phyloP scores from a whole-genome alignment of 2,329 filamentous ascomycete genomes.

The Colletotrichum truncatum region DNA sequence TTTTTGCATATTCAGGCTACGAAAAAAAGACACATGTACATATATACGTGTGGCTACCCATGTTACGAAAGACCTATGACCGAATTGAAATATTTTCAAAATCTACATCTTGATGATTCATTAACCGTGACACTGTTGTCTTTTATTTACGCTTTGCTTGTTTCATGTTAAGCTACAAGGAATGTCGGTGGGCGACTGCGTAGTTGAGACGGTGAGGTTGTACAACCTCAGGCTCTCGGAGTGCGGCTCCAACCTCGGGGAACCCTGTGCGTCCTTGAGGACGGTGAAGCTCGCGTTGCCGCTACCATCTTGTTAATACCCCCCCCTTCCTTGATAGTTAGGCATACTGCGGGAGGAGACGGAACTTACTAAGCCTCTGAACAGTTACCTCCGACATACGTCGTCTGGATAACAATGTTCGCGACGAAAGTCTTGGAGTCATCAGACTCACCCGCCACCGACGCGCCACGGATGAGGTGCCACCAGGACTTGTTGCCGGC shows the following conservation, averaged over 20 bases:
- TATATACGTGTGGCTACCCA: no score
- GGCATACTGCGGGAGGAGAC: no score
- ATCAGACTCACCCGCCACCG: not conserved
- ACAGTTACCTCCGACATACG: conserved; percentile 2
- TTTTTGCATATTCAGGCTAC: conserved; percentile 1
- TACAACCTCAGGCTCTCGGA: conserved; percentile 11
- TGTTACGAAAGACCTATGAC: not conserved
- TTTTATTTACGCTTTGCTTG: no score
- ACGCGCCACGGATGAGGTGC: conserved; percentile 20
- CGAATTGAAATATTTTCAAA: not conserved
- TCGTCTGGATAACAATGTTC: conserved; percentile 19
- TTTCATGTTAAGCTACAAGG: conserved; percentile 1
- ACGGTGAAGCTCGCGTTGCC: conserved; percentile 18
- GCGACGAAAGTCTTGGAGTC: conserved; percentile 12
- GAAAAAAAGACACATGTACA: not conserved
- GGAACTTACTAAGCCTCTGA: conserved; percentile 24
- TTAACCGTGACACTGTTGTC: not conserved
- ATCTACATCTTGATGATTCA: not conserved
- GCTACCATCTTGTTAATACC: not conserved
- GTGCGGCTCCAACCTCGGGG: conserved; percentile 12
- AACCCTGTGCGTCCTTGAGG: not conserved
- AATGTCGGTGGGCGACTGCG: conserved; percentile 13
- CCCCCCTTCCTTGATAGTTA: no score
- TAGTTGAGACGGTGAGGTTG: conserved; percentile 18
- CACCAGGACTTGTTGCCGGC: conserved; percentile 10